A percentile compares a stretch with the other conserved stretches of the same genome.
These are phyloP conservation scores for Lactarius pseudohatsudake DNA, from an alignment of 768 basidiomycete species.

Conservation along the genomic window DNA sequence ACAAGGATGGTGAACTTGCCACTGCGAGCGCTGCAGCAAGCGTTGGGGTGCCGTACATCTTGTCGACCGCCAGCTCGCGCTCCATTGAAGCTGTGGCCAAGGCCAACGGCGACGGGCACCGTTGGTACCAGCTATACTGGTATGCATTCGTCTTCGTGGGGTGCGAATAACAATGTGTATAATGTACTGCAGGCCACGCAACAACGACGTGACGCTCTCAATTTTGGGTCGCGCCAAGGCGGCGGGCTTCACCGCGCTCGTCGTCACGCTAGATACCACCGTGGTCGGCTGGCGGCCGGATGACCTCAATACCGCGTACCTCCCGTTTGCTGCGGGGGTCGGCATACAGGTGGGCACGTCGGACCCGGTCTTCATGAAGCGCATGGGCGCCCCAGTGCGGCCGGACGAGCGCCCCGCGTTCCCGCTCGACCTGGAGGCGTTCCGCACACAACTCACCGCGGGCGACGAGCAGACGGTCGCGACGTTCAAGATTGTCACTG, in stretches of 20 bases:
- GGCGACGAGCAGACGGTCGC: conserved; percentile 51
- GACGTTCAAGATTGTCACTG: conserved; percentile 50
- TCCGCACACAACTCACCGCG: conserved; percentile 42
- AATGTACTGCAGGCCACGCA: conserved; percentile 47
- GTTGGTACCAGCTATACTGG: conserved; percentile 88
- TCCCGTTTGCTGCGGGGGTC: conserved; percentile 65
- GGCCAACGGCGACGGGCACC: conserved; percentile 63
- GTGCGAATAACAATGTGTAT: too few species aligned
- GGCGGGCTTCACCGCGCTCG: conserved; percentile 64
- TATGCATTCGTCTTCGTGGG: conserved; percentile 28
- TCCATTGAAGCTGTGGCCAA: conserved; percentile 76
- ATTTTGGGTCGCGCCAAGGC: conserved; percentile 64
- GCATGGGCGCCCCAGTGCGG: conserved; percentile 47
- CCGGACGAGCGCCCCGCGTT: conserved; percentile 45
- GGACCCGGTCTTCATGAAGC: conserved; percentile 78
- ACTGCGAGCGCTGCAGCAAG: conserved; percentile 61
- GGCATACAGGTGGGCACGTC: conserved; percentile 67
- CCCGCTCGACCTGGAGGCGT: conserved; percentile 55
- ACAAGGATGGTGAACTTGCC: conserved; percentile 62
- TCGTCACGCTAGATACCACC: conserved; percentile 81
- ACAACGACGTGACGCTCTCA: conserved; percentile 60
- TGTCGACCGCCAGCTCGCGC: conserved; percentile 73
- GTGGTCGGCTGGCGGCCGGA: conserved; percentile 73
- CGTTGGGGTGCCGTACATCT: conserved; percentile 64
- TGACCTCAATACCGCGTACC: conserved; percentile 62